Evolutionary conservation across 192 early-diverging fungal genomes (phyloP).

Genomic region (Rhizophagus clarus): DNA sequence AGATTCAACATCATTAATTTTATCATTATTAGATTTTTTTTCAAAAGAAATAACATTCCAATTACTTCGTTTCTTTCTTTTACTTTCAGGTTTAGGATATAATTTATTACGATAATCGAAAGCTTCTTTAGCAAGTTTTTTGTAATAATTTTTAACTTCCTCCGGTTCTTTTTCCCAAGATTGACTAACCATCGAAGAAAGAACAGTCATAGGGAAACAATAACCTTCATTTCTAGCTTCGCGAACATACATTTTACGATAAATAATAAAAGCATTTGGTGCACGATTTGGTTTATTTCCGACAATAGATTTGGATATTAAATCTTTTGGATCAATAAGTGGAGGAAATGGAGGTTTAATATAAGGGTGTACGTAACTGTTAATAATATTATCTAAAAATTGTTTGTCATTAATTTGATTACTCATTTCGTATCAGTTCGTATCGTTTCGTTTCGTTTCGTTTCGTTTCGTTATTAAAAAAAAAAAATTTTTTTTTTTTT

Average conservation of each 20-base stretch:
- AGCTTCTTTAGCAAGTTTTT: conserved; percentile 8
- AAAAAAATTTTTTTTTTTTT: not conserved
- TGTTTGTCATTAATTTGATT: not conserved
- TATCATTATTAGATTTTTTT: not conserved
- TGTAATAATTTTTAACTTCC: conserved; percentile 4
- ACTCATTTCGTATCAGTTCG: not conserved
- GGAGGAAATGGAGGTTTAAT: conserved; percentile 9
- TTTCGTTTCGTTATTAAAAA: no score
- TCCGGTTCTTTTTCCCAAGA: conserved; percentile 3
- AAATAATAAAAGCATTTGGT: conserved; percentile 12
- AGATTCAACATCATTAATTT: not conserved
- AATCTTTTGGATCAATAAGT: conserved; percentile 9
- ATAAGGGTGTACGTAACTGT: not conserved
- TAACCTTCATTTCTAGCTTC: not conserved
- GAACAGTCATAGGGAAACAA: conserved; percentile 3
- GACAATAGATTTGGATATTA: not conserved
- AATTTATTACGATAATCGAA: not conserved
- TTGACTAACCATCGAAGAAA: conserved; percentile 11
- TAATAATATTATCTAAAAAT: not conserved
- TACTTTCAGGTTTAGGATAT: not conserved
- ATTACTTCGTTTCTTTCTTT: not conserved
- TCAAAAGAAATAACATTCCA: not conserved
- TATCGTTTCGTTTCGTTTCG: not conserved
- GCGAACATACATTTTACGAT: not conserved
- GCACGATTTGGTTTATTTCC: not conserved